Evolutionary conservation across 345 rosid species (phyloP).

Genomic region (Acer campestre): DNA sequence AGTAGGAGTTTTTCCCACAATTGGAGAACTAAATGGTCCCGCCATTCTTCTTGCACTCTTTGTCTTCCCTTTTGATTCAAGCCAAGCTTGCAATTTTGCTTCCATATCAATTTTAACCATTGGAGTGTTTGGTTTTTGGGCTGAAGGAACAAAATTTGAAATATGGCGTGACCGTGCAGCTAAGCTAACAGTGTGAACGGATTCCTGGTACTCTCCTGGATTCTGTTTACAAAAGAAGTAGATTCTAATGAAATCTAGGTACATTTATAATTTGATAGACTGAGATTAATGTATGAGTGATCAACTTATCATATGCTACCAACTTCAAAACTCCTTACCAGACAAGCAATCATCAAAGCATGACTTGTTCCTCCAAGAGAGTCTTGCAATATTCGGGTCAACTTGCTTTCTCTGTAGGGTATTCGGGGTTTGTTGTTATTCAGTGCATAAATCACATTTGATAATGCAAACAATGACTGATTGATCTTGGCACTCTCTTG

Average conservation of each 20-base stretch:
- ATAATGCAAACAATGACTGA: slow-evolving; percentile 82
- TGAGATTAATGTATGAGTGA: not conserved
- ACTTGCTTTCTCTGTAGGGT: slow-evolving; percentile 91
- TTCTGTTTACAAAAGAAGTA: slow-evolving; percentile 43
- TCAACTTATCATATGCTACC: not conserved
- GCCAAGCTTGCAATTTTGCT: slow-evolving; percentile 81
- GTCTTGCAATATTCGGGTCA: slow-evolving; percentile 91
- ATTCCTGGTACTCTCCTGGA: slow-evolving; percentile 94
- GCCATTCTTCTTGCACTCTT: slow-evolving; percentile 53
- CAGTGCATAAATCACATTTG: slow-evolving; percentile 87
- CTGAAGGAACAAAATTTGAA: slow-evolving; percentile 52
- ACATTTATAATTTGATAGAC: not conserved
- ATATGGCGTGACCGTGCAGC: slow-evolving; percentile 92
- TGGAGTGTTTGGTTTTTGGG: slow-evolving; percentile 62
- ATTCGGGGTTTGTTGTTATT: slow-evolving; percentile 69
- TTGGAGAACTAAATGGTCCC: slow-evolving; percentile 50
- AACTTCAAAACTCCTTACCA: slow-evolving; percentile 44
- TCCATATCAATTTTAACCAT: slow-evolving; percentile 74
- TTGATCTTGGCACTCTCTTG: slow-evolving; percentile 92
- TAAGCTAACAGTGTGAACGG: slow-evolving; percentile 83
- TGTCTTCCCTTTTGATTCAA: slow-evolving; percentile 86
- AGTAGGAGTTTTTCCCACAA: slow-evolving; percentile 33
- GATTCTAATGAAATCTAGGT: not conserved
- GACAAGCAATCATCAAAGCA: slow-evolving; percentile 88
- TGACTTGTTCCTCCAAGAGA: slow-evolving; percentile 91